A percentile compares a stretch with the other conserved stretches of the same genome.
Conservation (phyloP, 257 asterid genomes). For the Paraleonurus japonicus region DNA sequence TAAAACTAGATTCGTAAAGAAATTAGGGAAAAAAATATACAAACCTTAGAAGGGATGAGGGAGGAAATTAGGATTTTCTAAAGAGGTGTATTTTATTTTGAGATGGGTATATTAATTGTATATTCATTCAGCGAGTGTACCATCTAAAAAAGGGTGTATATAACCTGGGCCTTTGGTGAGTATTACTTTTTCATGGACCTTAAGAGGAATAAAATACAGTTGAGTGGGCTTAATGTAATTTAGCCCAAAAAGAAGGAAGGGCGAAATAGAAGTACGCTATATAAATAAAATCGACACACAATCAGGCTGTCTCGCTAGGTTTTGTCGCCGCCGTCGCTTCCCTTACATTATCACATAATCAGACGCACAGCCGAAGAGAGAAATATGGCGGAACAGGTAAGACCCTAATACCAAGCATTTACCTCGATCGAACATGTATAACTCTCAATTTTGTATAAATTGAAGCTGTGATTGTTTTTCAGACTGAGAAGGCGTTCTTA, state of each 20-base stretch:
- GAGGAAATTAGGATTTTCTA: no score
- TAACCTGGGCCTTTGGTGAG: no score
- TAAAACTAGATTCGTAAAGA: no score
- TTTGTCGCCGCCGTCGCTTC: conserved; percentile 13
- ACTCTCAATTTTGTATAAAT: neutral
- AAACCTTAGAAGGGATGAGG: no score
- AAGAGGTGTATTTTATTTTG: no score
- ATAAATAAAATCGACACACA: neutral
- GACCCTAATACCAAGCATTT: neutral
- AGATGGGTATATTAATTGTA: no score
- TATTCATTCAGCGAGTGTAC: no score
- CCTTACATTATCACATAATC: neutral
- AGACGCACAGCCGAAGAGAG: neutral
- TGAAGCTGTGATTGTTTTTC: conserved; percentile 18
- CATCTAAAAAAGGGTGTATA: no score
- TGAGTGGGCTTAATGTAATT: neutral
- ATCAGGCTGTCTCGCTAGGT: conserved; percentile 13
- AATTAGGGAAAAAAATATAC: no score
- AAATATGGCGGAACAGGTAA: conserved; percentile 64
- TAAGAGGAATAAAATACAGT: neutral
- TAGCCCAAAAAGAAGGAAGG: neutral
- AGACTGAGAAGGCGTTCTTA: conserved; percentile 76
- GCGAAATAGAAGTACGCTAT: neutral
- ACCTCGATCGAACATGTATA: neutral
- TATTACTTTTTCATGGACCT: neutral